phyloP scores from a whole-genome alignment of 2,329 filamentous ascomycete genomes.

The Fusarium euwallaceae region DNA sequence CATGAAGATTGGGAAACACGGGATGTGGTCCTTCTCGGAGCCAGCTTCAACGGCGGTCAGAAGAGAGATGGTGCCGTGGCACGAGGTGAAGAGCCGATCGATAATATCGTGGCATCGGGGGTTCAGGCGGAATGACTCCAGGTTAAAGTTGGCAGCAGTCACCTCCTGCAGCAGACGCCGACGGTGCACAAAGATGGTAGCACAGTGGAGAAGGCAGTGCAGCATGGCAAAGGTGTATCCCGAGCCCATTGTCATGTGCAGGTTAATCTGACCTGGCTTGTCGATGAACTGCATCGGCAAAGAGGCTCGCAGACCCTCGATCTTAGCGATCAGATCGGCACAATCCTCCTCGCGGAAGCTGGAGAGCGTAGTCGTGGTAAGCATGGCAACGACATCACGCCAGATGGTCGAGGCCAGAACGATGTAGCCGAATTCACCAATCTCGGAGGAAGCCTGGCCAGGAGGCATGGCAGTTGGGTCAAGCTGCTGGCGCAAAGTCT shows the following conservation, averaged over 20 bases:
- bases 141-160: conserved; percentile 63
- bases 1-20: conserved; percentile 75
- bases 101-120: conserved; percentile 66
- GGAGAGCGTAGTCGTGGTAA: conserved; percentile 65
- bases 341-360: conserved; percentile 69
- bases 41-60: conserved; percentile 68
- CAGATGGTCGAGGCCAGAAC: conserved; percentile 71
- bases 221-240: conserved; percentile 74
- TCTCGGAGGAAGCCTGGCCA: conserved; percentile 59
- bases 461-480: conserved; percentile 52
- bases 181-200: conserved; percentile 72
- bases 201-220: conserved; percentile 71
- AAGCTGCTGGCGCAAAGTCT: conserved; percentile 64
- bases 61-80: conserved; percentile 69
- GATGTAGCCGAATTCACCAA: conserved; percentile 73
- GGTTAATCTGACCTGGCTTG: conserved; percentile 71
- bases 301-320: conserved; percentile 66
- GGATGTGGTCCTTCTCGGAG: conserved; percentile 68
- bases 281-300: conserved; percentile 72
- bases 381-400: conserved; percentile 73
- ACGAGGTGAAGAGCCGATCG: conserved; percentile 69
- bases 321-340: conserved; percentile 64
- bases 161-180: conserved; percentile 71
- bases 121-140: conserved; percentile 66
- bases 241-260: conserved; percentile 75